Base-by-base conservation (phyloP, 2,329 filamentous ascomycete genomes). In the Orbilia oligospora region DNA sequence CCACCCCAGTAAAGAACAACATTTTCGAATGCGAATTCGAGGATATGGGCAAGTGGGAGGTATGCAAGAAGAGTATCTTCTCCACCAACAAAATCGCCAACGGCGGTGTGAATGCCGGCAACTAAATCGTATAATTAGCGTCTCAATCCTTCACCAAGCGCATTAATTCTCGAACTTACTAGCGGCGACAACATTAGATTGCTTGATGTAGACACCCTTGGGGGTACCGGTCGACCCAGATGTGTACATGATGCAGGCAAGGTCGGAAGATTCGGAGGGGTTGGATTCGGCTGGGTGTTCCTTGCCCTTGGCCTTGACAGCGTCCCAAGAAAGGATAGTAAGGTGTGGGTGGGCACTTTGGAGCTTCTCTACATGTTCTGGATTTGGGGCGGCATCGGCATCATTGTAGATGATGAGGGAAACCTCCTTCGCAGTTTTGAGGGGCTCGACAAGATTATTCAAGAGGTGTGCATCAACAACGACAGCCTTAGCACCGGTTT, bases 21-120 rank as follows among this genome's bases (percentile, higher is more conserved):
- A 84, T 97, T 97, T 86, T 99, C 96, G 81, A 99, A 93, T 76
- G 95, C 92, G 85, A 97, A 96, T 85, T 99, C 96, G 82, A 99
- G 90, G 82, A 98, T 98, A 84, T 99, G 96, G 1, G 96, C 94
- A 67, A 97, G 90, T 0, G 96, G 96, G 14, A 99, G 89, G 85
- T 98, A 99, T 22, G 94, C 93, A 55, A 99, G 88, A 51, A 98
- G 87, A 55, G 89, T 89, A 82, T 99, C 96, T 55, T 88, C 90
- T 73, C 91, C 90, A 77, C 91, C 91, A 63, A 98, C 89, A 82
- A 91, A 91, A 75, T 91, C 90, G 22, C 92, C 92, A 58, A 98
- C 90, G 79, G 93, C 90, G 49, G 89, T 88, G 83, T 91, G 89
- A 55, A 97, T 89, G 84, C 96, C 96, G 56, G 95, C 92, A 80